Conservation (phyloP, 192 early-diverging fungal species). For the Backusella tarrabulga region DNA sequence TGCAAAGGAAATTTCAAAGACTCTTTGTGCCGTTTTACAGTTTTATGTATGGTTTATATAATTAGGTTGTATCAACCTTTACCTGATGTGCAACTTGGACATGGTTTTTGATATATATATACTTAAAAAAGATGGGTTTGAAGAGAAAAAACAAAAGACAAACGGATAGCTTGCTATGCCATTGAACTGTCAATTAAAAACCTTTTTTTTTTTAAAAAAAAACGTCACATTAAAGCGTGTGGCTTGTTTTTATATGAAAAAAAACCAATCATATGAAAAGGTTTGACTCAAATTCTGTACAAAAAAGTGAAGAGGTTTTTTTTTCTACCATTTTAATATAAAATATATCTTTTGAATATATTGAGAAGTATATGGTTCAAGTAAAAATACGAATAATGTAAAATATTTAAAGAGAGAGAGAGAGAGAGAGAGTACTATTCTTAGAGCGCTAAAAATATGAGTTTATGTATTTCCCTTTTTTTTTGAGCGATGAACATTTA, state of each 20-base stretch:
- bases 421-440: no score
- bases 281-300: background rate
- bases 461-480: no score
- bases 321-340: no score
- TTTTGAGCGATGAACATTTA: no score
- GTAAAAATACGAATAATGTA: no score
- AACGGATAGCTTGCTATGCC: background rate
- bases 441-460: no score
- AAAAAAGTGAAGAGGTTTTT: no score
- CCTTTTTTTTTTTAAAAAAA: background rate
- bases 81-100: conserved; percentile 24
- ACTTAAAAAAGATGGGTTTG: background rate
- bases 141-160: background rate
- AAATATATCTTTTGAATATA: no score
- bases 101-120: background rate
- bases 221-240: background rate
- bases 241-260: background rate
- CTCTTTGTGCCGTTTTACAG: background rate
- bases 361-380: no score
- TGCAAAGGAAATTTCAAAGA: no score
- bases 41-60: background rate
- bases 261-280: background rate
- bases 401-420: no score
- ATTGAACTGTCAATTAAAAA: background rate
- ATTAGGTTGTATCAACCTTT: background rate